Evolutionary conservation across 768 basidiomycete genomes (phyloP).

Genomic region (Boletellus emodensis): DNA sequence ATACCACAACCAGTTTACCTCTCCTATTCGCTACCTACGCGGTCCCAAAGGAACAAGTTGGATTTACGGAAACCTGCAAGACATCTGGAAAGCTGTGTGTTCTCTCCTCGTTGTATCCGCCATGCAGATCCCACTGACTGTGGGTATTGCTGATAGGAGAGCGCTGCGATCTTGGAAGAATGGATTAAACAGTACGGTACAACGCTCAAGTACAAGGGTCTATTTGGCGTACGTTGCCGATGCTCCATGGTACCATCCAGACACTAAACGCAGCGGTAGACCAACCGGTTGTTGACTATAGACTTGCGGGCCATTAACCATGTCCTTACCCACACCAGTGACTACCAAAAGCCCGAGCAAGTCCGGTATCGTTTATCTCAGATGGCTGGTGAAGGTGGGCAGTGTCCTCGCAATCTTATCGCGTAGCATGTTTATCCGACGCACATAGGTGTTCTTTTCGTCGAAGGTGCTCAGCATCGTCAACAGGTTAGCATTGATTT

Average conservation of each 20-base stretch:
- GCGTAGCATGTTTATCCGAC: not conserved
- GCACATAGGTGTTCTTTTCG: not conserved
- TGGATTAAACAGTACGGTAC: not conserved
- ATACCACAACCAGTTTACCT: not conserved
- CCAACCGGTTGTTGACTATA: not conserved
- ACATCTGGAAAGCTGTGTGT: not conserved
- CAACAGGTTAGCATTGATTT: not conserved
- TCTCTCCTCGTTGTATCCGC: too few relatives aligned
- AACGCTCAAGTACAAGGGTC: not conserved
- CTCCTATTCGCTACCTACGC: not conserved
- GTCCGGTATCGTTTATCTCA: not conserved
- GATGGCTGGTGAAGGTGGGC: not conserved
- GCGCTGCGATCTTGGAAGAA: not conserved
- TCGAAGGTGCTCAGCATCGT: not conserved
- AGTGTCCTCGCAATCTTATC: not conserved
- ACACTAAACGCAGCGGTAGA: not conserved
- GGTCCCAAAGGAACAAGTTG: not conserved
- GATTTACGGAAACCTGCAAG: not conserved
- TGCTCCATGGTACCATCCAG: too few relatives aligned
- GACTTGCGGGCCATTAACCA: not conserved
- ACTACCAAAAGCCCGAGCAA: not conserved
- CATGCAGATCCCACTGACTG: too few relatives aligned
- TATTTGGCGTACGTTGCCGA: not conserved
- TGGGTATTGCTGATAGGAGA: not conserved
- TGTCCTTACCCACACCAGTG: not conserved